phyloP scores from a whole-genome alignment of 148 eudicot species.

The Vaccinium corymbosum region DNA sequence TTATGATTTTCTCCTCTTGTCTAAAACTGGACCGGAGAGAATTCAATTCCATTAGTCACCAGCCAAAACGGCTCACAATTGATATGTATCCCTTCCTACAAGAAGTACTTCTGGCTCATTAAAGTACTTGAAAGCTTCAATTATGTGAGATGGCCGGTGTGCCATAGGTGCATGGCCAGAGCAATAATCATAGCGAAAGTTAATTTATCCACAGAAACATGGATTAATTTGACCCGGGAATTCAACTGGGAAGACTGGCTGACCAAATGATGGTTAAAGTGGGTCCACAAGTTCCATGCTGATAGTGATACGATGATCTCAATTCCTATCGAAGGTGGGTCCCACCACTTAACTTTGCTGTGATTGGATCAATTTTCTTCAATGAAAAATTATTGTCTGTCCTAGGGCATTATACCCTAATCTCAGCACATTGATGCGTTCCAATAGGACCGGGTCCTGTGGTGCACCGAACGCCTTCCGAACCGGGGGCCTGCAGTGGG shows the following conservation, averaged over 20 bases:
- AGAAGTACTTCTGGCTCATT: not conserved
- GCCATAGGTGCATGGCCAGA: not conserved
- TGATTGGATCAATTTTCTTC: not conserved
- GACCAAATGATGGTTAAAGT: conserved; percentile 5
- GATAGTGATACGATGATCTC: not conserved
- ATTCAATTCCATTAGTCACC: not conserved
- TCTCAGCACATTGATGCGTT: too few species aligned
- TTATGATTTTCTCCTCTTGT: too few species aligned
- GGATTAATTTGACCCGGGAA: not conserved
- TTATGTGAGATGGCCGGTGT: not conserved
- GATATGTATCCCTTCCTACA: too few species aligned
- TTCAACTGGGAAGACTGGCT: conserved; percentile 7
- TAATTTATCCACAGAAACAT: not conserved
- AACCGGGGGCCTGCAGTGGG: too few species aligned
- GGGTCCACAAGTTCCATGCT: conserved; percentile 1
- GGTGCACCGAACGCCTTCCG: too few species aligned
- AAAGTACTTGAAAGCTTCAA: not conserved
- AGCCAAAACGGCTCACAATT: not conserved
- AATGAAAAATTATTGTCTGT: not conserved
- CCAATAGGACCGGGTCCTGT: too few species aligned
- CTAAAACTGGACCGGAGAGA: too few species aligned
- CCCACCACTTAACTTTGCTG: not conserved
- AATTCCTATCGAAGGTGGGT: conserved; percentile 1
- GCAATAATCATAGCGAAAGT: conserved; percentile 5
- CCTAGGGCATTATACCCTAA: not conserved